Percentiles rank a stretch among this genome's conserved stretches.
These are phyloP conservation scores for Pinus tabuliformis DNA, from an alignment of 75 land plant genomes.

Conservation along the genomic window DNA sequence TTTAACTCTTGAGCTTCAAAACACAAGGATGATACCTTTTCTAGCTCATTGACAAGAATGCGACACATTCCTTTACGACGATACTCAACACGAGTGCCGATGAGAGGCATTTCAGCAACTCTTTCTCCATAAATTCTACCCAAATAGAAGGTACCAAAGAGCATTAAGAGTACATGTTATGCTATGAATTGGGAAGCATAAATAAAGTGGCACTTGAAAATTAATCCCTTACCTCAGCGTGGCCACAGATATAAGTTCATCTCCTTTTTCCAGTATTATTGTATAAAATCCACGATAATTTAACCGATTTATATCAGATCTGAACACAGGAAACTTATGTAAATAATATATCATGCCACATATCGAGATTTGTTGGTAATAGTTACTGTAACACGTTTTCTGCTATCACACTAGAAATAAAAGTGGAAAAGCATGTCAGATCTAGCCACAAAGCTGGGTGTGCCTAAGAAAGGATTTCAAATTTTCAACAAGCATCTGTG, in stretches of 20 bases:
- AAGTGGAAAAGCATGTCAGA: no score
- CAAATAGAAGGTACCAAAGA: background rate
- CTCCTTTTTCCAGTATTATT: slow-evolving; percentile 69
- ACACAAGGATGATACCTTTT: slow-evolving; percentile 47
- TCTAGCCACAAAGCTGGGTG: no score
- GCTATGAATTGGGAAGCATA: no score
- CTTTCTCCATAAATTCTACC: slow-evolving; percentile 62
- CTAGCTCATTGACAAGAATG: slow-evolving; percentile 72
- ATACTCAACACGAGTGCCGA: slow-evolving; percentile 74
- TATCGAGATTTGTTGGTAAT: no score
- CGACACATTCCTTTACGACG: slow-evolving; percentile 96
- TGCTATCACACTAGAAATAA: no score
- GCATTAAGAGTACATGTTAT: background rate
- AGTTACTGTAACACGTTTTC: no score
- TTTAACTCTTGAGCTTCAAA: slow-evolving; percentile 5
- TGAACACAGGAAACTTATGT: slow-evolving; percentile 5
- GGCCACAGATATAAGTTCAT: slow-evolving; percentile 76
- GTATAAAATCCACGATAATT: slow-evolving; percentile 87
- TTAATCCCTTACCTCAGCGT: slow-evolving; percentile 51
- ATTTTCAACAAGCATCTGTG: no score
- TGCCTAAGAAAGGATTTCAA: no score
- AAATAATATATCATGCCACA: no score
- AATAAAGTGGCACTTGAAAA: background rate
- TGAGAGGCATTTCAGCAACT: slow-evolving; percentile 89
- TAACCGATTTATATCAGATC: slow-evolving; percentile 67